phyloP scores from a whole-genome alignment of 768 basidiomycete genomes.

The Tylopilus sp. region DNA sequence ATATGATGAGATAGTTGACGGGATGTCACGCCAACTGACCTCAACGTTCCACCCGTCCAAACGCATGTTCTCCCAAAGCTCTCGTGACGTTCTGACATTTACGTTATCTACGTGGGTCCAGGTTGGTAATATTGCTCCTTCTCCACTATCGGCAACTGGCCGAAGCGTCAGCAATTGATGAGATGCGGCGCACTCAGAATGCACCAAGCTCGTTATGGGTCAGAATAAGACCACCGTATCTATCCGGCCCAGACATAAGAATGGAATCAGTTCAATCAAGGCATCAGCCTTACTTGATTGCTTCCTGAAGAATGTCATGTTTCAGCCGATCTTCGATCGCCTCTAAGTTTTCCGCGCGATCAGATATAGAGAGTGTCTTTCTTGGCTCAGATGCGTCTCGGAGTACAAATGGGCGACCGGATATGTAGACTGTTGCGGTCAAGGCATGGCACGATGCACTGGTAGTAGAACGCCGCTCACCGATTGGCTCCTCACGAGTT shows the following conservation, averaged over 20 bases:
- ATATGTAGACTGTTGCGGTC: slow-evolving; percentile 62
- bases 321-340: slow-evolving; percentile 88
- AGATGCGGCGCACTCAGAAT: slow-evolving; percentile 14
- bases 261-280: neutral
- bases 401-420: slow-evolving; percentile 89
- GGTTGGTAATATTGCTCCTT: slow-evolving; percentile 82
- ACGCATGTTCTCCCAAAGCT: slow-evolving; percentile 81
- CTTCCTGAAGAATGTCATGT: slow-evolving; percentile 87
- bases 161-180: slow-evolving; percentile 3
- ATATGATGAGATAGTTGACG: neutral
- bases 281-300: slow-evolving; percentile 47
- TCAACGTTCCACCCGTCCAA: slow-evolving; percentile 90
- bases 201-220: slow-evolving; percentile 91
- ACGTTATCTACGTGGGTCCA: slow-evolving; percentile 87
- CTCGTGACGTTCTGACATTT: slow-evolving; percentile 83
- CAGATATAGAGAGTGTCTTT: slow-evolving; percentile 74
- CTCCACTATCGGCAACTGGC: slow-evolving; percentile 53
- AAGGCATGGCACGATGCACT: neutral
- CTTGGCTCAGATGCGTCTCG: slow-evolving; percentile 84
- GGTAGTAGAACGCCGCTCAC: slow-evolving; percentile 45
- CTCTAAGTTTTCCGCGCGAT: slow-evolving; percentile 93
- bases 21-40: slow-evolving; percentile 33
- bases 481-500: slow-evolving; percentile 92
- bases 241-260: slow-evolving; percentile 29
- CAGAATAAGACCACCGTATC: slow-evolving; percentile 85